Evolutionary conservation across 2,329 filamentous ascomycete species (phyloP), one percentile per base, ranked within the genome.

Genomic region (Scedosporium boydii): DNA sequence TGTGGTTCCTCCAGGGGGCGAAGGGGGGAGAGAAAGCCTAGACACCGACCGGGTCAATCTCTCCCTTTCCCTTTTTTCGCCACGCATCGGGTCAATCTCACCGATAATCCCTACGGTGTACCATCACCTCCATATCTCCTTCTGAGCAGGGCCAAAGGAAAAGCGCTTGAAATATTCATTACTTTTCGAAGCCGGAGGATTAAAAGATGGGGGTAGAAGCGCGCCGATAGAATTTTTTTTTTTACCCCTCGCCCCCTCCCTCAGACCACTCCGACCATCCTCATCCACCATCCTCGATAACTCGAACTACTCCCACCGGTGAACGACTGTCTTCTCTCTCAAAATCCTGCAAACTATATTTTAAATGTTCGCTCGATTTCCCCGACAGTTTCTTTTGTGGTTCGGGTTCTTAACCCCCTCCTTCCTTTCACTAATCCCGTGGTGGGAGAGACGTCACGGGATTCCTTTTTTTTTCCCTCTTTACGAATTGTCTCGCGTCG

Each of bases 271-370:
- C 16, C 18, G 34, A 26, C 46, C 34, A 18, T 59, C 16, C 27
- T 26, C 42, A 41, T 26, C 58, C 55, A 27, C 62, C 58, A 23
- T 23, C 4, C 51, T 61, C 46, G 58, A 16, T 6, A 18, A 58
- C 53, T 27, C 44, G 53, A 18, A 38, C 62, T 44, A 41, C 53
- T 34, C 29, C 29, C 7, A 34, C 58, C 44, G 23, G 34, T 61
- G n/a, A 53, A 6, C 21, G 23, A 76, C 82, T 87, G 83, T 87
- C 83, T 87, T 87, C 83, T 86, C 84, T 84, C 81, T 83, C 79
- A 81, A 80, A 78, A 62, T 26, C 16, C 61, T 6, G n/a, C 27
- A 18, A 34, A 34, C 5, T 34, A 18, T n/a, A 7, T 34, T 34
- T 34, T n/a, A n/a, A 34, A 34, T 34, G 29, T 34, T 9, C 29